Base-by-base conservation (phyloP, 495 filamentous ascomycete species). In the Aspergillus affinis region DNA sequence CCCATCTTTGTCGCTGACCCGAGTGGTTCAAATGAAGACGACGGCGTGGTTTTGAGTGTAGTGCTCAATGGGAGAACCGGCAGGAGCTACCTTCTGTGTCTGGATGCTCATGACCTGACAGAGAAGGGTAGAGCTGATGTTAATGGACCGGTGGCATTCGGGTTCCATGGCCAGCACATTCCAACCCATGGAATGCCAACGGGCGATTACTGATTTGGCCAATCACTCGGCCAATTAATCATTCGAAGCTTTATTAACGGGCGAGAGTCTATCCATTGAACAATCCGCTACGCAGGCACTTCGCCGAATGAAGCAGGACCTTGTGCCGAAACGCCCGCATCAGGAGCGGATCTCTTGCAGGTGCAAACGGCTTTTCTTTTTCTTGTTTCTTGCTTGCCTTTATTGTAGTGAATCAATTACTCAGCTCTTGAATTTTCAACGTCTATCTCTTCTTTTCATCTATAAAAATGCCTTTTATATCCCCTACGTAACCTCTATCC, bases 161-260 rank as follows among this genome's bases (percentile, higher is more conserved):
- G 89, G 1, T 90, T 94, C 65, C 90, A 93, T 74, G 90, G 90
- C 2, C 69, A 76, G 41, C 84, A 90, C 75, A 75, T 84, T 55
- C 65, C 71, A 4, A 51, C 26, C 18, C 17, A 54, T 17, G 71
- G 69, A 9, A 46, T 69, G 41, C 65, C 70, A 6, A 74, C 73
- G 44, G 73, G 73, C 21, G 73, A 75, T 56, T 75, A 71, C 45
- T 75, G 64, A 56, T 0, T 21, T 19, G 36, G 21, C 0, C 13
- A 50, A 27, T 21, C 0, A 20, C 15, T 8, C 48, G 1, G n/a
- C 30, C 26, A n/a, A 6, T 21, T 32, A 30, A 15, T 13, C 49
- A 27, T 57, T 26, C 23, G 23, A 26, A 2, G 23, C 23, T 26
- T 4, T 26, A 26, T 26, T 26, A 26, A 26, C 23, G 2, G 23